Evolutionary conservation across 1,284 basidiomycete species (phyloP), one percentile per base, ranked within the genome.

Genomic region (Ceratobasidium sp.): DNA sequence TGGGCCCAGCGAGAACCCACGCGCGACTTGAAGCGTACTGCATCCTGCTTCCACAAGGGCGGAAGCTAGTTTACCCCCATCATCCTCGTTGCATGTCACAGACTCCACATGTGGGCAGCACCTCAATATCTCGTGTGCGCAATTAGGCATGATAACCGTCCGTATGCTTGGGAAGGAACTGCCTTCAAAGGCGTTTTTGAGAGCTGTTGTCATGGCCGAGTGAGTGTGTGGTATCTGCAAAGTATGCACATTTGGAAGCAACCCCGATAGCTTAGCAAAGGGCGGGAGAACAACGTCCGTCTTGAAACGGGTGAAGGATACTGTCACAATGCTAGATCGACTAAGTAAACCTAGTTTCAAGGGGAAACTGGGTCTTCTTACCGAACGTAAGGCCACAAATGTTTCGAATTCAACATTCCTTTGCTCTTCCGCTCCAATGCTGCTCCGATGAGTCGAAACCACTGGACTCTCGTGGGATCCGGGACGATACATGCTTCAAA

Each of bases 171-270:
- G 26, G 45, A 71, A 71, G 9, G 12, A 30, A 14, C 45, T 57
- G 9, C 65, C 65, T 23, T 69, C 34, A 30, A 69, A 69, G 3
- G 65, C 65, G 4, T 57, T 23, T 16, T 59, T 71, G 12, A 71
- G 21, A 1, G 55, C 55, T 10, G 12, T 8, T 10, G 55, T 39
- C 55, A 71, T 71, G 10, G 41, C 43, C 12, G 48, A 30, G 45
- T 58, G 41, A 1, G 57, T 23, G 21, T 71, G 57, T 2, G 41
- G 45, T 26, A 71, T 58, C 28, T 71, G 8, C 2, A 71, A 28
- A 0, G 67, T 71, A 39, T 71, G 67, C 23, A 71, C 55, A 32
- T 71, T 71, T 9, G 57, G 57, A 8, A 71, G 45, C 12, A 30
- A 21, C 26, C 30, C 43, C 3, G 60, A 45, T 4, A 71, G 36